Evolutionary conservation across 768 basidiomycete species (phyloP), one percentile per base, ranked within the genome.

Genomic region (Hericium rajendrae): DNA sequence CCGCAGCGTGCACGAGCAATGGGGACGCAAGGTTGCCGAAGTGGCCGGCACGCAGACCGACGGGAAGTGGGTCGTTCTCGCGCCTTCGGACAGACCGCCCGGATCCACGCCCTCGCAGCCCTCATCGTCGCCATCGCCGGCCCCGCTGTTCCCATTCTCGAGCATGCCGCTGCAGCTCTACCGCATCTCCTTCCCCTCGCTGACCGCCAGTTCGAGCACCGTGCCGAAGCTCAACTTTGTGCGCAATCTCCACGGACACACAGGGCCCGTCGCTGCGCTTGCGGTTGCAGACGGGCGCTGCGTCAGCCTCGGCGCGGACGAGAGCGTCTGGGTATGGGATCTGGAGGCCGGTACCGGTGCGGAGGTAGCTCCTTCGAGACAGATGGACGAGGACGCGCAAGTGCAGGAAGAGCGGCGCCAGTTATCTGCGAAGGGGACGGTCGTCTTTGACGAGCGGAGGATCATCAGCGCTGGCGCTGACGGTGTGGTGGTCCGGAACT

Each of bases 301-400:
- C 61, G 85, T 92, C 28, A 85, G 86, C 64, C 70, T 91, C 18
- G 82, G 85, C 9, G 70, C 70, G 38, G 83, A 88, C 66, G 88
- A 88, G 41, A 80, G 80, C 63, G 78, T 92, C 46, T 90, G 88
- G 86, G 86, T 89, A 2, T 92, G 90, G 90, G 90, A 92, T 70
- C 74, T 92, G 37, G 90, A 92, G 67, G 77, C 74, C 11, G 76
- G 72, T 20, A 67, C 70, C 26, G 70, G 73, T 46, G 65, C 68
- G 11, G 73, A 74, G 62, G 71, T 77, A 6, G 66, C 64, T 59
- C 0, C 43, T 57, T 4, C 49, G 52, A 63, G 63, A 54, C 77
- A 63, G 70, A 53, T 78, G 24, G 66, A 65, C 10, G 57, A 50
- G 24, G 48, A 55, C 38, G 60, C 58, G 16, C 32, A 55, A 37